Evolutionary conservation across 768 basidiomycete genomes (phyloP), one percentile per base, ranked within the genome.

Genomic region (Amanita pseudoporphyria): DNA sequence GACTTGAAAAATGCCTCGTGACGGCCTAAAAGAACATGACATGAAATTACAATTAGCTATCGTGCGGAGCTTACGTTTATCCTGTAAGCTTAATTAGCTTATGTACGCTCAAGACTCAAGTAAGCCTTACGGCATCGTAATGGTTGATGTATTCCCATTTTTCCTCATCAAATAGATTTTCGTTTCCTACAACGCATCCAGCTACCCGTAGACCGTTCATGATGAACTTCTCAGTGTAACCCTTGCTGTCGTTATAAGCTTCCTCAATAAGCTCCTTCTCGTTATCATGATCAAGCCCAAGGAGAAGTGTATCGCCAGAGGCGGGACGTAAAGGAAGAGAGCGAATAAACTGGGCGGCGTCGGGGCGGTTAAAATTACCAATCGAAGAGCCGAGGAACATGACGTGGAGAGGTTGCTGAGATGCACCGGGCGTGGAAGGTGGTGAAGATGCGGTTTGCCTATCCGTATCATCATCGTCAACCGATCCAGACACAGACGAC

Each of bases 351-450:
- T 72, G 65, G 0, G 73, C 75, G 7, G 84, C 87, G 19, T 76
- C 84, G 4, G 71, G 69, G 10, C 91, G 77, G 5, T 71, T 58
- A 63, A 98, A 97, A 69, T 97, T 98, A 6, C 94, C 96, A 6
- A 98, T 62, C 0, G 90, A 89, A 0, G 88, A 93, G 0, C 95
- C 96, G 14, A 98, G 71, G 70, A 96, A 97, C 53, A 98, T 70
- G 47, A 97, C 69, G 59, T 96, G 93, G 28, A 91, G 64, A 12
- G 87, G 82, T 2, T 67, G 64, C 39, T 68, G 62, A 18, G 59
- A 57, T 21, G 64, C 64, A 18, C 72, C 77, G 36, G 74, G 76
- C 1, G 75, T 77, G 18, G 79, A 75, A 9, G 72, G 71, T 3
- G 65, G 55, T 9, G 74, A 59, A 9, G 55, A 46, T 6, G 58